phyloP scores from a whole-genome alignment of 2,329 filamentous ascomycete species.

The Pseudophaeomoniella oleicola region DNA sequence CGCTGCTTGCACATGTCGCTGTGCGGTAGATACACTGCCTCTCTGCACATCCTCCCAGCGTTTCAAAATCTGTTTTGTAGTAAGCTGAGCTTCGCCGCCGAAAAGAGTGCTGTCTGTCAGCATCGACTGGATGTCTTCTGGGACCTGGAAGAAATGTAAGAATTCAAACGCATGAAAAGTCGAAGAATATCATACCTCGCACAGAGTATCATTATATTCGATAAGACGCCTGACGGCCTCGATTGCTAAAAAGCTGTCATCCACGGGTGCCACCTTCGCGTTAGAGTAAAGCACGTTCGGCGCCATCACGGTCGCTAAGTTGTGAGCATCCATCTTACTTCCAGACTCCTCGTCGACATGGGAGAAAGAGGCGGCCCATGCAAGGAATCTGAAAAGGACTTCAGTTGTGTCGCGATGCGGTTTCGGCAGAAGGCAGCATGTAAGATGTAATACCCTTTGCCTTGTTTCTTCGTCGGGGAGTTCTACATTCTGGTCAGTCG shows the following conservation, averaged over 20 bases:
- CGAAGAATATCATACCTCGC: constrained; percentile 54
- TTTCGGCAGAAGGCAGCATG: constrained; percentile 86
- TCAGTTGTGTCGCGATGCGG: constrained; percentile 86
- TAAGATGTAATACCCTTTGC: constrained; percentile 73
- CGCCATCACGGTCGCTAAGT: constrained; percentile 91
- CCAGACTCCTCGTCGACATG: constrained; percentile 93
- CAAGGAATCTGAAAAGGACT: constrained; percentile 88
- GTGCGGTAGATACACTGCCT: constrained; percentile 35
- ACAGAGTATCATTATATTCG: constrained; percentile 89
- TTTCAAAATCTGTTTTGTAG: constrained; percentile 92
- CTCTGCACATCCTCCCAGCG: constrained; percentile 73
- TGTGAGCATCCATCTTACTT: constrained; percentile 98
- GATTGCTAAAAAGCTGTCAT: constrained; percentile 84
- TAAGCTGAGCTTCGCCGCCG: constrained; percentile 70
- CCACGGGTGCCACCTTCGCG: constrained; percentile 40
- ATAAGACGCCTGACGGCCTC: constrained; percentile 86
- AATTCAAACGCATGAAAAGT: constrained; percentile 3
- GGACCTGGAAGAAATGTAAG: constrained; percentile 47
- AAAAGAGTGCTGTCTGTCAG: constrained; percentile 73
- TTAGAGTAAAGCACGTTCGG: constrained; percentile 70
- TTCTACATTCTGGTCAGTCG: constrained; percentile 29
- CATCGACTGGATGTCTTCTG: constrained; percentile 76
- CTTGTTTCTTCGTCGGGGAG: constrained; percentile 69
- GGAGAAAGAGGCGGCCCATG: constrained; percentile 95
- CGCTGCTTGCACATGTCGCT: constrained; percentile 28